Evolutionary conservation across 345 rosid genomes (phyloP).

Genomic region (Garcia nutans): DNA sequence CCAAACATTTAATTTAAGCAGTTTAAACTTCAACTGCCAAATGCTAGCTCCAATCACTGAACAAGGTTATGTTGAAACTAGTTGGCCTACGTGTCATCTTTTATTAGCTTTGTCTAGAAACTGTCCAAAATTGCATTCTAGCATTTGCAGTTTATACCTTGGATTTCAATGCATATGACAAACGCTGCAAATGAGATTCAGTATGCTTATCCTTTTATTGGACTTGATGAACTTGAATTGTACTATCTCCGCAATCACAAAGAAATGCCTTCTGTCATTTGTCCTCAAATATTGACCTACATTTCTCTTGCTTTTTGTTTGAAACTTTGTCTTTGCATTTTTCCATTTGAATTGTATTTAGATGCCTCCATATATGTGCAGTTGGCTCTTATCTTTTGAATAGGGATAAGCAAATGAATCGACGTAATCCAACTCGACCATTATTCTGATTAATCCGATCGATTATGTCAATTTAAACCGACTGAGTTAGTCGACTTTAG

Average conservation of each 20-base stretch:
- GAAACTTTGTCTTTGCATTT: neutral
- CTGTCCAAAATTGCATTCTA: neutral
- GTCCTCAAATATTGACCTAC: neutral
- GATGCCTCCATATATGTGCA: neutral
- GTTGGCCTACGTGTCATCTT: neutral
- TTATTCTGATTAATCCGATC: too few relatives aligned
- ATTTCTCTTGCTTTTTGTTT: neutral
- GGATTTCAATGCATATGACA: neutral
- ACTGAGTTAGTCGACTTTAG: too few relatives aligned
- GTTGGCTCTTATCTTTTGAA: too few relatives aligned
- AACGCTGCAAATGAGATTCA: neutral
- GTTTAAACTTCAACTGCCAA: too few relatives aligned
- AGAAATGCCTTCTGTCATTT: neutral
- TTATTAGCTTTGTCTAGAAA: neutral
- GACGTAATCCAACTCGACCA: too few relatives aligned
- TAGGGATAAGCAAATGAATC: too few relatives aligned
- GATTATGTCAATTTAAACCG: too few relatives aligned
- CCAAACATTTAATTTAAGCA: too few relatives aligned
- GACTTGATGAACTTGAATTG: neutral
- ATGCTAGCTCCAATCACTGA: too few relatives aligned
- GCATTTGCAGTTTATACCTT: neutral
- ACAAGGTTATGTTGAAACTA: too few relatives aligned
- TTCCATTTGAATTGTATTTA: neutral
- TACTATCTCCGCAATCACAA: neutral
- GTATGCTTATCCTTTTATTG: neutral